These are phyloP conservation scores for Clausena lansium DNA, from an alignment of 345 rosid species.

Conservation along the genomic window DNA sequence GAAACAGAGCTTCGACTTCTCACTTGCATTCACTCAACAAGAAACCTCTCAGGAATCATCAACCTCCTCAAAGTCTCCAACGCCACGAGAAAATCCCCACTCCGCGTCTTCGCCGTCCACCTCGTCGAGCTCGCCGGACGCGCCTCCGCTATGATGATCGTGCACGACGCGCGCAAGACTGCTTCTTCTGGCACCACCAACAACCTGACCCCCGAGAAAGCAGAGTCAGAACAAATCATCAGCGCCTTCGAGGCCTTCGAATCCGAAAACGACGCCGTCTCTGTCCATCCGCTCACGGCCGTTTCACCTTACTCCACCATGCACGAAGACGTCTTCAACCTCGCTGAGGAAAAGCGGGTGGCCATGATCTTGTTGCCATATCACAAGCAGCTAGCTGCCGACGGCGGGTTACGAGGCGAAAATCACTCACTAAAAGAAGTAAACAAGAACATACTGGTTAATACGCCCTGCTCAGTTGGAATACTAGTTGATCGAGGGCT, in stretches of 20 bases:
- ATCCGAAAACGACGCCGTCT: not conserved
- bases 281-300: slow-evolving; percentile 26
- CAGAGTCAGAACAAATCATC: slow-evolving; percentile 23
- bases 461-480: slow-evolving; percentile 30
- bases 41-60: slow-evolving; percentile 10
- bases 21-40: slow-evolving; percentile 2
- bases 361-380: slow-evolving; percentile 30
- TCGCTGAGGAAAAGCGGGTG: slow-evolving; percentile 29
- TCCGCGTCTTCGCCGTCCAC: not conserved
- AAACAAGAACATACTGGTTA: slow-evolving; percentile 19
- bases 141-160: slow-evolving; percentile 8
- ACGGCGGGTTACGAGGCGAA: slow-evolving; percentile 13
- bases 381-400: slow-evolving; percentile 16
- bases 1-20: not conserved
- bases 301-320: slow-evolving; percentile 34
- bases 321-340: slow-evolving; percentile 30
- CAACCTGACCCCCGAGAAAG: not conserved
- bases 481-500: slow-evolving; percentile 34
- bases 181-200: not conserved
- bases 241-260: slow-evolving; percentile 19
- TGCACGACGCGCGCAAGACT: not conserved
- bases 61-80: slow-evolving; percentile 5
- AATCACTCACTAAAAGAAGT: slow-evolving; percentile 5
- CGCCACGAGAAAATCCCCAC: slow-evolving; percentile 1
- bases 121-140: slow-evolving; percentile 4